Percentiles rank a stretch among this genome's conserved stretches.
Evolutionary conservation across 2,329 filamentous ascomycete genomes (phyloP).

Genomic region (Hymenoscyphus albidus): DNA sequence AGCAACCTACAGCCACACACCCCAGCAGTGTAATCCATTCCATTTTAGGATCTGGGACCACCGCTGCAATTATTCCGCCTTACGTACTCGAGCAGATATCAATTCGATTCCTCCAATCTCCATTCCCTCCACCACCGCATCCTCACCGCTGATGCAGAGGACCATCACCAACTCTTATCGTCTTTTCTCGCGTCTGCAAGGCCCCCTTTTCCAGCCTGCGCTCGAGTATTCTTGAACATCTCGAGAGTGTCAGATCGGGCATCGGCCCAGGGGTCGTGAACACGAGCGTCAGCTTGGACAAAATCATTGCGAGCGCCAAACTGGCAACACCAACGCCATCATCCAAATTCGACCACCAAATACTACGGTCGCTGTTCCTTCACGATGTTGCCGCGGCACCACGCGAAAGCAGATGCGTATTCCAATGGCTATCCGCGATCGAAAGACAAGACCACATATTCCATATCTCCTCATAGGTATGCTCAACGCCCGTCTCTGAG

Average conservation of each 20-base stretch:
- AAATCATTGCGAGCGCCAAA: slow-evolving; percentile 18
- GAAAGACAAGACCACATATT: slow-evolving; percentile 65
- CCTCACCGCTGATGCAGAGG: neutral
- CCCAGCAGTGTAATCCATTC: too few relatives aligned
- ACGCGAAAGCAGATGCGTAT: slow-evolving; percentile 57
- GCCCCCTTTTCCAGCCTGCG: neutral
- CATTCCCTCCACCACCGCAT: neutral
- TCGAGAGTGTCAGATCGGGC: slow-evolving; percentile 15
- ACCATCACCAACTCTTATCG: neutral
- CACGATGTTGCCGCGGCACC: slow-evolving; percentile 84
- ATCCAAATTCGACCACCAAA: slow-evolving; percentile 10
- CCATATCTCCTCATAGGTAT: slow-evolving; percentile 86
- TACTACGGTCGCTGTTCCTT: slow-evolving; percentile 23
- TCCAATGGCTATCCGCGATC: slow-evolving; percentile 77
- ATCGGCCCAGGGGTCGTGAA: slow-evolving; percentile 23
- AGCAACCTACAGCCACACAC: too few relatives aligned
- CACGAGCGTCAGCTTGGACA: slow-evolving; percentile 23
- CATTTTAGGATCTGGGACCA: neutral
- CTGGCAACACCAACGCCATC: slow-evolving; percentile 19
- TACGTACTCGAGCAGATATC: neutral
- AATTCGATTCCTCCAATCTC: neutral
- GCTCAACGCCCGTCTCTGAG: slow-evolving; percentile 27
- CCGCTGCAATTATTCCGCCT: neutral
- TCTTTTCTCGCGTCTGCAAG: neutral
- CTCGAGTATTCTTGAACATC: neutral